These are phyloP conservation scores for Aspergillus unguis DNA, from an alignment of 2,329 filamentous ascomycete species.

Conservation along the genomic window DNA sequence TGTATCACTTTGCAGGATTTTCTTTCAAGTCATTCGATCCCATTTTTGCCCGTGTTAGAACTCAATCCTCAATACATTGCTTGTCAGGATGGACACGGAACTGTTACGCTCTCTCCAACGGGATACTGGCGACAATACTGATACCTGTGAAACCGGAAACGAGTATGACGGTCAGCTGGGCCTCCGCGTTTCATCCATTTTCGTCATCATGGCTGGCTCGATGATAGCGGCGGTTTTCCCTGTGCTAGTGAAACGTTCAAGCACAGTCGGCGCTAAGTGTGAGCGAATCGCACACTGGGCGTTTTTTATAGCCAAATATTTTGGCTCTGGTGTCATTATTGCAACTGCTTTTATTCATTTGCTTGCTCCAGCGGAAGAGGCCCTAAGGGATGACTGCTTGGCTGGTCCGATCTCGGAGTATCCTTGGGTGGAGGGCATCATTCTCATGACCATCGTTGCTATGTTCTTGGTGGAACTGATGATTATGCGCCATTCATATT, in stretches of 20 bases:
- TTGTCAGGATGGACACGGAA: conserved; percentile 1
- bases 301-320: conserved; percentile 87
- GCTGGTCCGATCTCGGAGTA: conserved; percentile 65
- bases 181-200: not conserved
- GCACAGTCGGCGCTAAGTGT: not conserved
- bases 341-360: conserved; percentile 89
- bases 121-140: not conserved
- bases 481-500: conserved; percentile 70
- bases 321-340: conserved; percentile 90
- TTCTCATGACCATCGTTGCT: conserved; percentile 77
- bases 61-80: not conserved
- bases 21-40: not conserved
- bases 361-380: conserved; percentile 75
- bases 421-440: conserved; percentile 79
- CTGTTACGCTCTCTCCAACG: not conserved
- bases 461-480: conserved; percentile 89
- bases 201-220: not conserved
- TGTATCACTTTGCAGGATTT: not conserved
- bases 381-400: conserved; percentile 67
- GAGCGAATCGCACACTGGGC: conserved; percentile 59
- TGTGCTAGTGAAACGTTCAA: not conserved
- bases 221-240: not conserved
- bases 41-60: not conserved
- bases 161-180: not conserved
- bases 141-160: not conserved